Conservation (phyloP, 805 yeast genomes). For the Cyberlindnera xylosilytica region DNA sequence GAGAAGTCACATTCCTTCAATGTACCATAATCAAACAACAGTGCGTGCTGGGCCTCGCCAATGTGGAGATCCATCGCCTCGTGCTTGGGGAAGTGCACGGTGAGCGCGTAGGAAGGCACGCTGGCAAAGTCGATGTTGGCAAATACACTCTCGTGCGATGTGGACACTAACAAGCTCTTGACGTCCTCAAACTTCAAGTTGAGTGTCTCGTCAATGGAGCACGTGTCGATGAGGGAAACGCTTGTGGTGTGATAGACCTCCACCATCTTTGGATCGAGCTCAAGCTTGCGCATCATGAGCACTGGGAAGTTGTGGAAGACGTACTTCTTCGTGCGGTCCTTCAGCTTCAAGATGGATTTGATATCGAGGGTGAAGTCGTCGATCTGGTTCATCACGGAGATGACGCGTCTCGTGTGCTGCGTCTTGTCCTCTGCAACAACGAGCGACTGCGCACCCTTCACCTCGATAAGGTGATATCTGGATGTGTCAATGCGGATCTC, state of each 20-base stretch:
- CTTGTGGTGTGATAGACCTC: slow-evolving; percentile 4
- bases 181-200: background rate
- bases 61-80: slow-evolving; percentile 4
- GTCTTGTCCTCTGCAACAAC: slow-evolving; percentile 16
- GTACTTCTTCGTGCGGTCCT: slow-evolving; percentile 8
- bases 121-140: slow-evolving; percentile 5
- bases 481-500: slow-evolving; percentile 9
- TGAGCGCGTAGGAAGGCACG: slow-evolving; percentile 2
- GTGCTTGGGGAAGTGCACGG: slow-evolving; percentile 7
- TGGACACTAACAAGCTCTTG: slow-evolving; percentile 1
- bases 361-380: slow-evolving; percentile 5
- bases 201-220: slow-evolving; percentile 3
- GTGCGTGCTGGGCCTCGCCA: slow-evolving; percentile 3
- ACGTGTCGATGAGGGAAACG: background rate
- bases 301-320: slow-evolving; percentile 7
- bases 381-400: slow-evolving; percentile 12
- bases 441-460: slow-evolving; percentile 16
- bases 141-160: slow-evolving; percentile 5
- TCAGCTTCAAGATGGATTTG: slow-evolving; percentile 1
- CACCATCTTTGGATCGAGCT: slow-evolving; percentile 13
- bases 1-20: slow-evolving; percentile 1
- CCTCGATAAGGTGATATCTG: slow-evolving; percentile 14
- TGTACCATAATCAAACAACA: slow-evolving; percentile 1
- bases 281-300: slow-evolving; percentile 5
- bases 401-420: slow-evolving; percentile 11